phyloP scores from a whole-genome alignment of 2,329 filamentous ascomycete genomes.

The Botrytis squamosa region DNA sequence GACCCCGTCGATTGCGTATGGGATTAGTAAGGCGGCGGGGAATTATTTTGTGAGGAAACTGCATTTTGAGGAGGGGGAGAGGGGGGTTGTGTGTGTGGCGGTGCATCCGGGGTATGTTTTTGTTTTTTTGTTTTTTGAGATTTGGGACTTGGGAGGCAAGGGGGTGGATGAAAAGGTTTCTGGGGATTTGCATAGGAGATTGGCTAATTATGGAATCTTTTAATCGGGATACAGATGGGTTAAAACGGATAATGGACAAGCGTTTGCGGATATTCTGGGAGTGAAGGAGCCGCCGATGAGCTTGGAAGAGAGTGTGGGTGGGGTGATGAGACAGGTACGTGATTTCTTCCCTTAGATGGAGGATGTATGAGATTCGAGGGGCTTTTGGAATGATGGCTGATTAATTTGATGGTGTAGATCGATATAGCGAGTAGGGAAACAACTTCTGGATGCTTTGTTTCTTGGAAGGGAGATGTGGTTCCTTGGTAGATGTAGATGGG shows the following conservation, averaged over 20 bases:
- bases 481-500: constrained; percentile 24
- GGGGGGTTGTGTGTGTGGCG: constrained; percentile 37
- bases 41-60: constrained; percentile 43
- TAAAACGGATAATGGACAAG: constrained; percentile 46
- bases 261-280: constrained; percentile 38
- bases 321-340: constrained; percentile 29
- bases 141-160: too few species aligned
- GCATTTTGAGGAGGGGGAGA: constrained; percentile 41
- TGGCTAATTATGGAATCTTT: neutral
- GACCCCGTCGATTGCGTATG: constrained; percentile 42
- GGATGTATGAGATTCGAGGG: too few species aligned
- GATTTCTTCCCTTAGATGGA: too few species aligned
- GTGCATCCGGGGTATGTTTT: constrained; percentile 36
- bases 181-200: neutral
- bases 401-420: constrained; percentile 29
- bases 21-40: constrained; percentile 43
- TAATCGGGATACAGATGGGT: constrained; percentile 37
- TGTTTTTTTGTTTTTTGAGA: neutral
- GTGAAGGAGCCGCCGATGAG: constrained; percentile 40
- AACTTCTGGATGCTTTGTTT: constrained; percentile 34
- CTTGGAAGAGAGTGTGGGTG: constrained; percentile 41
- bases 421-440: constrained; percentile 41
- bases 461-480: constrained; percentile 30
- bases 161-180: too few species aligned
- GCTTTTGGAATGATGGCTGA: too few species aligned